Base-by-base conservation (phyloP, 1,284 basidiomycete genomes). In the Inonotus hispidus region DNA sequence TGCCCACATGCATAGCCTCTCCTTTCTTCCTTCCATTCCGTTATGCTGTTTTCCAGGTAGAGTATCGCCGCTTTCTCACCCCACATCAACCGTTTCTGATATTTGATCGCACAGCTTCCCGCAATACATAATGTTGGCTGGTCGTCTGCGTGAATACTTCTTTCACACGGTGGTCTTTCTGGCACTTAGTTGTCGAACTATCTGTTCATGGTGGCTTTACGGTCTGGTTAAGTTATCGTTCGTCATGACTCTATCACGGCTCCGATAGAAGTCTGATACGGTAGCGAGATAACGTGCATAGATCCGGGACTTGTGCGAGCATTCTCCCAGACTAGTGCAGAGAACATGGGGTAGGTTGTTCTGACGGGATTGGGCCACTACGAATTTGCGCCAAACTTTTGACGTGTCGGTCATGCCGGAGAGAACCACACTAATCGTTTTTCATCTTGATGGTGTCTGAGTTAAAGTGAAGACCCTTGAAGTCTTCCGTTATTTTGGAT, bases 231-330 rank as follows among this genome's bases (percentile, higher is more conserved):
- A 6, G 13, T 7, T 43, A 43, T 19, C 1, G n/a, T 2, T 43
- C 2, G 7, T 16, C 41, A 4, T 8, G n/a, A 32, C 2, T 14
- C 11, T 2, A 7, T 19, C 19, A 13, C 29, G 50, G 32, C 3
- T 37, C 39, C 46, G 41, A 47, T 57, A 41, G 43, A 35, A 19
- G 13, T n/a, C 14, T 23, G 16, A 16, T 43, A 19, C 1, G 21
- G 1, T 56, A 39, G 32, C 45, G 23, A 29, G 41, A 35, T 16
- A 52, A n/a, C 25, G n/a, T 35, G 10, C 50, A 35, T 52, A 16
- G 50, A 29, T 53, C 58, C 58, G 58, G 58, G 43, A 41, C 58
- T 59, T 50, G 27, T 38, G 50, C 58, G 58, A 59, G 38, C 35
- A 53, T 53, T 59, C 14, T 6, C 58, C 58, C 39, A 37, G 21